A percentile compares a stretch with the other conserved stretches of the same genome.
phyloP scores from a whole-genome alignment of 1,139 yeast species.

The Zhuliangozyma blackwelliae region DNA sequence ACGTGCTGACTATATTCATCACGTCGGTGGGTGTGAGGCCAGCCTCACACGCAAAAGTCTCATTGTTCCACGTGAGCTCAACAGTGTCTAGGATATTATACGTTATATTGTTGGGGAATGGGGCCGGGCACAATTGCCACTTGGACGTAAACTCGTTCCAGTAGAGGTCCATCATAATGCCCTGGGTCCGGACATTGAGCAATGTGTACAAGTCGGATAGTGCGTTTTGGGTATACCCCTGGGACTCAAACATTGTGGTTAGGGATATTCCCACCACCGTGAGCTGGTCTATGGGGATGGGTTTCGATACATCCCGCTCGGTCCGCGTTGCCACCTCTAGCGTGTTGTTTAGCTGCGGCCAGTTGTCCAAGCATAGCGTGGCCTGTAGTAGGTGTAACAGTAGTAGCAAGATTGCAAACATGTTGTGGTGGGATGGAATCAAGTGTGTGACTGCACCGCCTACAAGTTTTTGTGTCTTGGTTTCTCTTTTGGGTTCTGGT shows the following conservation, averaged over 20 bases:
- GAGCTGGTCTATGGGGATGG: slow-evolving; percentile 54
- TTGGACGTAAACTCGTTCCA: slow-evolving; percentile 49
- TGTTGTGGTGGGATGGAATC: no score
- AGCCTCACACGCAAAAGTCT: slow-evolving; percentile 37
- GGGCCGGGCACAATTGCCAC: slow-evolving; percentile 74
- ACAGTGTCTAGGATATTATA: slow-evolving; percentile 7
- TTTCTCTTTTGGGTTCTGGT: no score
- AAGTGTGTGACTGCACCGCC: no score
- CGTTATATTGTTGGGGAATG: slow-evolving; percentile 29
- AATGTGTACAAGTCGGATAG: slow-evolving; percentile 33
- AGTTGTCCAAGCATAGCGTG: slow-evolving; percentile 11
- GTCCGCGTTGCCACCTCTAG: slow-evolving; percentile 44
- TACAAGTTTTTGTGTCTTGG: no score
- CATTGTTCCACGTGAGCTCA: slow-evolving; percentile 26
- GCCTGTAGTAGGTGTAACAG: neutral
- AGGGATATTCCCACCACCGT: slow-evolving; percentile 58
- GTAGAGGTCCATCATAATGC: slow-evolving; percentile 59
- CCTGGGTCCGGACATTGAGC: slow-evolving; percentile 49
- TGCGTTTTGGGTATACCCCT: slow-evolving; percentile 48
- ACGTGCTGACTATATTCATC: slow-evolving; percentile 30
- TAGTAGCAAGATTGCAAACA: neutral
- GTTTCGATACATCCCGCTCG: slow-evolving; percentile 63
- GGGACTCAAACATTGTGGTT: slow-evolving; percentile 40
- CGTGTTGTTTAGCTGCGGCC: slow-evolving; percentile 14
- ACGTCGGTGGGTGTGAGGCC: slow-evolving; percentile 39